Percentiles rank a stretch among this genome's conserved stretches.
Conservation (phyloP, 306 rosid genomes). For the Sindora glabra region DNA sequence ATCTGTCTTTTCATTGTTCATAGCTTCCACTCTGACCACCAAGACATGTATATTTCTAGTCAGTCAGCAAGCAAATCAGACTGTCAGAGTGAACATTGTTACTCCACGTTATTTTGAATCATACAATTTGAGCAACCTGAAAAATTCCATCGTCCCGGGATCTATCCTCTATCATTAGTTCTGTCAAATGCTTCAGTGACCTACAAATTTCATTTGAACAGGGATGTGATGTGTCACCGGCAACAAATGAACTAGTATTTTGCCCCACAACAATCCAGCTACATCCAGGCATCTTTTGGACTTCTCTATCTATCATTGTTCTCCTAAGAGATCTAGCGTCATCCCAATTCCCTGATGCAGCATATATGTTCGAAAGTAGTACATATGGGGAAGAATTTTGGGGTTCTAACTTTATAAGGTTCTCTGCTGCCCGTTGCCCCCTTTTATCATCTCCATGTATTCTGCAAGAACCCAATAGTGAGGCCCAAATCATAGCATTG, state of each 20-base stretch:
- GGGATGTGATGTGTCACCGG: conserved; percentile 45
- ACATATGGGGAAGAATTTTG: conserved; percentile 60
- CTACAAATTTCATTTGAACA: conserved; percentile 34
- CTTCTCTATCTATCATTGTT: conserved; percentile 56
- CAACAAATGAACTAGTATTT: conserved; percentile 41
- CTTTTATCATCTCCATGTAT: conserved; percentile 75
- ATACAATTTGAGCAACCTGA: conserved; percentile 9
- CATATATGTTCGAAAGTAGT: conserved; percentile 57
- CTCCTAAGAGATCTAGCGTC: conserved; percentile 52
- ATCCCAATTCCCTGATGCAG: conserved; percentile 68
- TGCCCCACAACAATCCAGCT: conserved; percentile 72
- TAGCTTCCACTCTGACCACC: too few species aligned
- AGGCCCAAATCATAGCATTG: conserved; percentile 64
- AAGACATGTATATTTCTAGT: too few species aligned
- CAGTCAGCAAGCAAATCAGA: conserved; percentile 6
- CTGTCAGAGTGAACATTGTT: background rate
- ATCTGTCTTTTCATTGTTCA: too few species aligned
- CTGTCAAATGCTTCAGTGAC: conserved; percentile 35
- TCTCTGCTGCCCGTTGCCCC: conserved; percentile 57
- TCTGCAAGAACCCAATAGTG: conserved; percentile 69
- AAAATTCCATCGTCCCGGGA: conserved; percentile 12
- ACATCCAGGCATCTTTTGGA: conserved; percentile 58
- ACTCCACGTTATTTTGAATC: background rate
- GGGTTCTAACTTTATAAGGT: conserved; percentile 56
- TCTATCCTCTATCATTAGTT: conserved; percentile 38